Evolutionary conservation across 352 stramenopile genomes (phyloP), one percentile per base, ranked within the genome.

Genomic region (Pythium myriotylum): DNA sequence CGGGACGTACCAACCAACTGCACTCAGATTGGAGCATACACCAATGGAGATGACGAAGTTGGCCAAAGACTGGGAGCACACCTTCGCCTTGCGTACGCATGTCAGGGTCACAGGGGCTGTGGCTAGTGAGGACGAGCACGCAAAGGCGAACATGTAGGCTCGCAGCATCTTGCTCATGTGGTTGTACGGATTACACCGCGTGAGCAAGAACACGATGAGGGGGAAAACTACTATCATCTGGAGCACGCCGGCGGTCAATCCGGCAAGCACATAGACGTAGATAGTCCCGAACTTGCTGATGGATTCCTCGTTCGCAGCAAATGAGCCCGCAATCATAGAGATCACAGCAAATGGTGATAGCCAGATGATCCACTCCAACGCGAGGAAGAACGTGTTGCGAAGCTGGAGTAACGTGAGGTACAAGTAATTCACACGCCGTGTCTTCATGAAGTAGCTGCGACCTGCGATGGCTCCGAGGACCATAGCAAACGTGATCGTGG

Each of bases 11-110:
- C 76, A 82, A 26, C 74, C 81, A 2, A 72, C 65, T 13, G 67
- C 79, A 1, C 77, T 86, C 49, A 90, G 72, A 68, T 92, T 89
- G 6, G 79, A 84, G 23, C 73, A 74, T 19, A 88, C 81, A 22
- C 81, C 83, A 29, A 94, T 79, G 16, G 81, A 91, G 43, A 94
- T 74, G 17, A 91, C 76, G 47, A 92, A 88, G 39, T 88, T 90
- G 17, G 73, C 80, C 3, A 94, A 73, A 37, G 84, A 90, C 59
- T 86, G 79, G 16, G 82, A 91, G 52, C 79, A 89, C 52, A 86
- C 67, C 3, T 74, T 67, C 26, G 81, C 80, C 24, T 88, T 86
- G 32, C 86, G 75, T 12, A 94, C 57, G 42, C 81, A 91, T 4
- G 67, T 68, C 27, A 94, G 72, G 13, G 83, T 89, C 3, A 92